Conservation (phyloP, 1,284 basidiomycete genomes). For the Lentinula novae-zelandiae region DNA sequence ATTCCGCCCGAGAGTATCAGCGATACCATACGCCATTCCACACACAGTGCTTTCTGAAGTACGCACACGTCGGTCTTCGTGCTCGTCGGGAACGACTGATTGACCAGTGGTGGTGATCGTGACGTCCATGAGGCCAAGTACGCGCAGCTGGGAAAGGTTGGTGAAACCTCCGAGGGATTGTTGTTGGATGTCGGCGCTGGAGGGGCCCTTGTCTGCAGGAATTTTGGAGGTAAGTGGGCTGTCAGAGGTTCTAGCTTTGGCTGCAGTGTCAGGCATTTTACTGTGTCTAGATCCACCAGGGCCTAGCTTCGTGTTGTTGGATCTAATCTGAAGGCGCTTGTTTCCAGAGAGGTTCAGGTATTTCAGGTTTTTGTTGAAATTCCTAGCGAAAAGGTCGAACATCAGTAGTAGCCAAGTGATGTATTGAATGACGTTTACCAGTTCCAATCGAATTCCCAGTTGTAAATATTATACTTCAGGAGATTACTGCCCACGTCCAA, state of each 20-base stretch:
- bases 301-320: constrained; percentile 25
- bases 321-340: constrained; percentile 46
- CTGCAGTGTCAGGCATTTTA: constrained; percentile 10
- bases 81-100: constrained; percentile 80
- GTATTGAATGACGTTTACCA: constrained; percentile 56
- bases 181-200: constrained; percentile 18
- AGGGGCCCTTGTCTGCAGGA: not conserved
- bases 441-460: constrained; percentile 99
- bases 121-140: constrained; percentile 97
- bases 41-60: constrained; percentile 91
- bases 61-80: constrained; percentile 87
- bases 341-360: constrained; percentile 71
- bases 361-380: constrained; percentile 90
- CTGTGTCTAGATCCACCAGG: constrained; percentile 19
- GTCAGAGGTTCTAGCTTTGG: not conserved
- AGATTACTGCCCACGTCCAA: constrained; percentile 95
- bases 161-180: constrained; percentile 81
- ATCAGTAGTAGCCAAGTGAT: not conserved
- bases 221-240: not conserved
- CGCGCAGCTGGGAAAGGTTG: constrained; percentile 76
- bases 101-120: constrained; percentile 73
- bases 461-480: constrained; percentile 97
- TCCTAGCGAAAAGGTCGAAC: constrained; percentile 50
- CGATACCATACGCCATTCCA: constrained; percentile 95
- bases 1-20: constrained; percentile 84